Conservation (phyloP, 1,139 yeast genomes). For the Sugiyamaella pinicola region DNA sequence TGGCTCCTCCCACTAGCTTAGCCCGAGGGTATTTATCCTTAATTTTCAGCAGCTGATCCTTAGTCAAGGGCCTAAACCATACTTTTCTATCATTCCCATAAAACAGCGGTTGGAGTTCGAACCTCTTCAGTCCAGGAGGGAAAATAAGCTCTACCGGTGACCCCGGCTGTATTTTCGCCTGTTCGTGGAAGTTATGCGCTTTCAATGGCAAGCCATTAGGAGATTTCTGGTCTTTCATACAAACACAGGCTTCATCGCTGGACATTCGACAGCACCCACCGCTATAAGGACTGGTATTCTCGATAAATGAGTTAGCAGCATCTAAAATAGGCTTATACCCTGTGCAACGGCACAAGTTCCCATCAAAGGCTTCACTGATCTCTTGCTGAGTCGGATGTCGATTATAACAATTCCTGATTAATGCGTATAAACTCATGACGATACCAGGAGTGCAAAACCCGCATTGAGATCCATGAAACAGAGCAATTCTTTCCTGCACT, state of each 20-base stretch:
- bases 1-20: conserved; percentile 52
- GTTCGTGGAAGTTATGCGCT: conserved; percentile 38
- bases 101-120: conserved; percentile 39
- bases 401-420: conserved; percentile 43
- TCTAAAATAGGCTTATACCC: conserved; percentile 53
- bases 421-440: conserved; percentile 50
- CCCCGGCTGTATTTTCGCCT: conserved; percentile 6
- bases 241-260: conserved; percentile 14
- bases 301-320: conserved; percentile 47
- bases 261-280: conserved; percentile 21
- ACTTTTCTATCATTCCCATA: conserved; percentile 44
- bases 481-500: conserved; percentile 50
- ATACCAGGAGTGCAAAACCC: conserved; percentile 55
- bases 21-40: conserved; percentile 42
- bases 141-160: conserved; percentile 44
- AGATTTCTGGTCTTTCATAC: conserved; percentile 31
- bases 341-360: conserved; percentile 51
- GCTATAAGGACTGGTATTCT: conserved; percentile 1
- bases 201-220: conserved; percentile 46
- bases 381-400: conserved; percentile 46
- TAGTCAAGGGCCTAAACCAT: conserved; percentile 49
- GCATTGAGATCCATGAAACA: conserved; percentile 53
- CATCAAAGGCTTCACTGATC: conserved; percentile 49
- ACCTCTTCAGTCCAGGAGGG: conserved; percentile 44
- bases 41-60: conserved; percentile 44